phyloP scores from a whole-genome alignment of 495 filamentous ascomycete species.

The Pseudevernia furfuracea region DNA sequence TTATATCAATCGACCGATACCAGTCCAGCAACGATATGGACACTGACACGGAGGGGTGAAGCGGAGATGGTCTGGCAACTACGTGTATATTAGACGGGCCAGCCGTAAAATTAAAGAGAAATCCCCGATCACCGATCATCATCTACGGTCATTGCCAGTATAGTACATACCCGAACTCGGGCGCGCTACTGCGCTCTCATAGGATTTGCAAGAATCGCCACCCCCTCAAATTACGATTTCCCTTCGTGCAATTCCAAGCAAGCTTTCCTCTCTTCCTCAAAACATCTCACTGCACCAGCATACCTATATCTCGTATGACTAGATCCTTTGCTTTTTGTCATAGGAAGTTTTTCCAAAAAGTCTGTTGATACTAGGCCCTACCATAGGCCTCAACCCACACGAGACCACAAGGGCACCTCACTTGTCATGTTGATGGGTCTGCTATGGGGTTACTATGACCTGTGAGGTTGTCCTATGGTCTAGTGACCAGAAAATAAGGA shows the following conservation, averaged over 20 bases:
- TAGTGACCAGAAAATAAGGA: too few species aligned
- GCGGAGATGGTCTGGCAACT: background rate
- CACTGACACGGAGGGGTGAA: conserved; percentile 3
- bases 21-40: conserved; percentile 30
- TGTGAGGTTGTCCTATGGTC: too few species aligned
- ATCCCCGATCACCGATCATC: background rate
- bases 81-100: background rate
- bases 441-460: too few species aligned
- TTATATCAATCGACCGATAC: conserved; percentile 47
- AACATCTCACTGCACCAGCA: too few species aligned
- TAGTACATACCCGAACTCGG: background rate
- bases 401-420: too few species aligned
- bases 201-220: background rate
- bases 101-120: background rate
- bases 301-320: too few species aligned
- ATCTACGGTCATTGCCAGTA: background rate
- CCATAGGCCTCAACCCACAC: too few species aligned
- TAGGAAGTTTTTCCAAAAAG: too few species aligned
- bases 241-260: background rate
- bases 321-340: too few species aligned
- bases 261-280: background rate
- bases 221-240: background rate
- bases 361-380: too few species aligned
- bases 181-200: background rate
- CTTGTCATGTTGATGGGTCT: too few species aligned